These are phyloP conservation scores for Pisolithus marmoratus DNA, from an alignment of 768 basidiomycete species.

Conservation along the genomic window DNA sequence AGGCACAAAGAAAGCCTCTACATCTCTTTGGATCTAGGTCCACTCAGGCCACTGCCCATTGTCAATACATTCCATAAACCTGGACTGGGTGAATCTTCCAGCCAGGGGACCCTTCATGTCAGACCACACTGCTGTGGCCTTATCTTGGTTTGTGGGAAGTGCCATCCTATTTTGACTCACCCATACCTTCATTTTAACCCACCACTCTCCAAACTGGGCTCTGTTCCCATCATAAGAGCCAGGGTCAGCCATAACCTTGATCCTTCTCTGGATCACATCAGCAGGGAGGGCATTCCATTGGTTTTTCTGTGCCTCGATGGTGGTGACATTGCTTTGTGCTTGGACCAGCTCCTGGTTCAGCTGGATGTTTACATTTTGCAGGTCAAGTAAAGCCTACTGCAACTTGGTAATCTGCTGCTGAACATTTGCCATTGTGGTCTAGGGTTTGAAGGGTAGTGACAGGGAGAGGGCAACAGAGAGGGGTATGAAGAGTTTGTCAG, in stretches of 20 bases:
- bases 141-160: background rate
- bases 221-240: background rate
- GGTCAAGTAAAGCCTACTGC: too few relatives aligned
- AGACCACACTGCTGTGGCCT: background rate
- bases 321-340: too few relatives aligned
- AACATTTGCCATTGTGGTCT: too few relatives aligned
- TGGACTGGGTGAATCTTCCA: background rate
- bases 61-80: background rate
- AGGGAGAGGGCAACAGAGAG: too few relatives aligned
- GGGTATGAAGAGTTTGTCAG: too few relatives aligned
- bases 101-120: background rate
- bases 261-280: background rate
- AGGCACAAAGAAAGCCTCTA: background rate
- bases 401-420: too few relatives aligned
- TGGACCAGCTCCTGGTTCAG: too few relatives aligned
- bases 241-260: background rate
- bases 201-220: background rate
- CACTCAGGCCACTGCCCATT: background rate
- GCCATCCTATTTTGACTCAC: background rate
- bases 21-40: background rate
- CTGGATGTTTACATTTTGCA: too few relatives aligned
- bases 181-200: background rate
- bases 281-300: too few relatives aligned
- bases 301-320: too few relatives aligned
- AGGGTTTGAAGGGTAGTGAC: too few relatives aligned